phyloP scores from a whole-genome alignment of 208 protist species.

The Trichomonas vaginalis region DNA sequence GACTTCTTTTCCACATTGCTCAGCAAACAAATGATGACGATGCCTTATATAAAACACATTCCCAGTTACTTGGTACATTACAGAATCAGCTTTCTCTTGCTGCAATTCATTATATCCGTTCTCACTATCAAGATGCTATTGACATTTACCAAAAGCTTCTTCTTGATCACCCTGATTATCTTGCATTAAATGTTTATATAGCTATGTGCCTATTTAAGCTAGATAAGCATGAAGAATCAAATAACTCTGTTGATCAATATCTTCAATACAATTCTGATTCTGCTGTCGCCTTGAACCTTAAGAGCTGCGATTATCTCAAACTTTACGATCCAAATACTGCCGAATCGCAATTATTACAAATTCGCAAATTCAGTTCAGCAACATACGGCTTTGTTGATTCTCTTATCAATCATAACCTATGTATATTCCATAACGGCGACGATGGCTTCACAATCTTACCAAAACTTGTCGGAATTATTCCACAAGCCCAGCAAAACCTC shows the following conservation, averaged over 20 bases:
- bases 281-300: background rate
- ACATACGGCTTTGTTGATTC: background rate
- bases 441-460: background rate
- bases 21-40: background rate
- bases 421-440: background rate
- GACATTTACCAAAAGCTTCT: conserved; percentile 85
- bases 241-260: background rate
- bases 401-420: background rate
- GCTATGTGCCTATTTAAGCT: conserved; percentile 72
- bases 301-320: background rate
- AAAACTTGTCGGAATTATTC: background rate
- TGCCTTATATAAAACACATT: background rate
- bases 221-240: conserved; percentile 65
- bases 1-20: background rate
- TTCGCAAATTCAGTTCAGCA: background rate
- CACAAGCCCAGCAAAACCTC: background rate
- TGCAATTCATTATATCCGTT: conserved; percentile 72
- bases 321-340: background rate
- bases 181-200: conserved; percentile 47
- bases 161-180: conserved; percentile 54
- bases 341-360: conserved; percentile 10
- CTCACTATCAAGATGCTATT: conserved; percentile 77
- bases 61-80: background rate
- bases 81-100: background rate
- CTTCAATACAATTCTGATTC: background rate